phyloP scores from a whole-genome alignment of 345 rosid species.

The Arabidopsis suecica region DNA sequence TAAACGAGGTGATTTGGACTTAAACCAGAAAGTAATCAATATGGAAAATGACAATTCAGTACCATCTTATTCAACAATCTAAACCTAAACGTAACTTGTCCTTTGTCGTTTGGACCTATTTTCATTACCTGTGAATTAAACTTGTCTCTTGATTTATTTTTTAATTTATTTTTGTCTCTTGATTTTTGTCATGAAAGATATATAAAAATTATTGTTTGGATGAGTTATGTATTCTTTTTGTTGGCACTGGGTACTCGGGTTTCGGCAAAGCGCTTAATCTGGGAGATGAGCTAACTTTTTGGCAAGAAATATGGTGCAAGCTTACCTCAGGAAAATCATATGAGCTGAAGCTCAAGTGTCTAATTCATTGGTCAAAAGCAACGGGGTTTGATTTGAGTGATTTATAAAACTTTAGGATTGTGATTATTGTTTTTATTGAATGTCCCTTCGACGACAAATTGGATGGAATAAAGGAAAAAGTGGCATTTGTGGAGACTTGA shows the following conservation, averaged over 20 bases:
- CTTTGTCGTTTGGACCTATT: background rate
- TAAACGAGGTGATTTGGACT: conserved; percentile 18
- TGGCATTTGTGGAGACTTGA: background rate
- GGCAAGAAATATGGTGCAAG: background rate
- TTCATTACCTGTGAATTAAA: background rate
- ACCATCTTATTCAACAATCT: background rate
- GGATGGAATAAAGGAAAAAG: background rate
- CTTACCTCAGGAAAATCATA: background rate
- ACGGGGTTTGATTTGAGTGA: background rate
- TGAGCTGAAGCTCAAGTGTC: background rate
- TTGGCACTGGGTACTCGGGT: background rate
- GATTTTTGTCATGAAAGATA: background rate
- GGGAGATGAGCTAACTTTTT: no score
- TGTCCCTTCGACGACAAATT: background rate
- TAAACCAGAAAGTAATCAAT: conserved; percentile 17
- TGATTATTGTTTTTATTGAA: background rate
- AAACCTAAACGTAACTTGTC: conserved; percentile 5
- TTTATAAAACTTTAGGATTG: background rate
- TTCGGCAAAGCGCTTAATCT: background rate
- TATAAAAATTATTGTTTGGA: no score
- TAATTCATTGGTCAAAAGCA: background rate
- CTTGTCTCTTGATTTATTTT: no score
- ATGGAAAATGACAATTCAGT: background rate
- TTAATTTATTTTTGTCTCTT: background rate
- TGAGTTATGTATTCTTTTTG: background rate